Conservation (phyloP, 345 rosid species). For the Ceriops decandra region DNA sequence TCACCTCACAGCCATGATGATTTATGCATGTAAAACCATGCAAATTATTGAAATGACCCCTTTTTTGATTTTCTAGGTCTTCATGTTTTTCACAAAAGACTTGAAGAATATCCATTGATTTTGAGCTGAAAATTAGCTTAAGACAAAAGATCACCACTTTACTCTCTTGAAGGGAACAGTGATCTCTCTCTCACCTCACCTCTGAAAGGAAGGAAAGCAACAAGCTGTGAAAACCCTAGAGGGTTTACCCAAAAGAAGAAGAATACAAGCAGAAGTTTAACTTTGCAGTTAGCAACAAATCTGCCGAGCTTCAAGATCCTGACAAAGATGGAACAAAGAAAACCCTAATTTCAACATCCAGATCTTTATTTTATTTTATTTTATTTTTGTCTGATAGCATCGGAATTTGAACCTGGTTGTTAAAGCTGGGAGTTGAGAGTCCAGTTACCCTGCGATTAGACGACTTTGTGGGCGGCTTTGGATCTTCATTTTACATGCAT, state of each 20-base stretch:
- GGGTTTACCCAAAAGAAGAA: neutral
- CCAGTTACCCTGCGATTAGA: too few species aligned
- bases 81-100: neutral
- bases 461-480: too few species aligned
- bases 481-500: conserved; percentile 6
- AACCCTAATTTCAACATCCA: conserved; percentile 21
- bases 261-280: neutral
- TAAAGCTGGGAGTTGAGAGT: too few species aligned
- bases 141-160: neutral
- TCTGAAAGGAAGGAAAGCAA: neutral
- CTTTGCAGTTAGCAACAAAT: neutral
- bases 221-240: neutral
- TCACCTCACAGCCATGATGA: neutral
- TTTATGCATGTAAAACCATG: conserved; percentile 15
- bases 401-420: too few species aligned
- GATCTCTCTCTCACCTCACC: neutral
- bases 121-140: neutral
- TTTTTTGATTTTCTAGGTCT: conserved; percentile 1
- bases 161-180: neutral
- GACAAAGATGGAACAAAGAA: conserved; percentile 3
- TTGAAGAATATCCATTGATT: neutral
- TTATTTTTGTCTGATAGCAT: too few species aligned
- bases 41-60: conserved; percentile 13
- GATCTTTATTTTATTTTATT: neutral
- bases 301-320: conserved; percentile 1